Conservation (phyloP, 148 eudicot species). For the Vaccinium macrocarpon region DNA sequence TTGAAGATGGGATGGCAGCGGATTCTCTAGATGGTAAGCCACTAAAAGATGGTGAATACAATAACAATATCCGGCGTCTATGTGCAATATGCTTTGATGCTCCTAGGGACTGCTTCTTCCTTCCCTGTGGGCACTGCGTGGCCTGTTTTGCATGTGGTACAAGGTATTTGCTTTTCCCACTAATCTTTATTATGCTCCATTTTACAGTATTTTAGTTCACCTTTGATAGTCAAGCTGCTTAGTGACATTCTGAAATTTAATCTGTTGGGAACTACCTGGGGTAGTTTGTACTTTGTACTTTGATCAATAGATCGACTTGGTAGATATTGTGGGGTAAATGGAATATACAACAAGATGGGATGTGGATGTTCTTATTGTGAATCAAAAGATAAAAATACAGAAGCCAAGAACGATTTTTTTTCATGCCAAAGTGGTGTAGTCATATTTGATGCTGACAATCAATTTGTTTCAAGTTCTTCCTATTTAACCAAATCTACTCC, state of each 20-base stretch:
- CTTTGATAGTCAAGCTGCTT: not conserved
- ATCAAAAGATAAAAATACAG: not conserved
- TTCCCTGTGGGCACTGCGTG: conserved; percentile 88
- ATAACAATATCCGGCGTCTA: conserved; percentile 37
- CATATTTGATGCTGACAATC: not conserved
- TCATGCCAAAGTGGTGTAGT: too few species aligned
- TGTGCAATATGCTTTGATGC: conserved; percentile 89
- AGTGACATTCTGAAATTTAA: not conserved
- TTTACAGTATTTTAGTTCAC: not conserved
- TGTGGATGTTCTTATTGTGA: not conserved
- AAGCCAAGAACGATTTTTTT: not conserved
- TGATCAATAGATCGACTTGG: not conserved
- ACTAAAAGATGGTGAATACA: conserved; percentile 39
- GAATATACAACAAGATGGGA: not conserved
- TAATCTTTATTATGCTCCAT: not conserved
- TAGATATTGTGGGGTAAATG: not conserved
- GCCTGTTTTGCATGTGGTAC: conserved; percentile 75
- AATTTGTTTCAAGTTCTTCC: not conserved
- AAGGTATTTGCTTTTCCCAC: conserved; percentile 36
- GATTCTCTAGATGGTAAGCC: conserved; percentile 38
- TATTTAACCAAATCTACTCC: not conserved
- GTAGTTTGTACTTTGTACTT: not conserved
- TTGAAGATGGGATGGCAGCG: conserved; percentile 38
- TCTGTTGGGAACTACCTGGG: not conserved
- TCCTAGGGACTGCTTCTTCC: conserved; percentile 83